Evolutionary conservation across 139 green algal genomes (phyloP).

Genomic region (Chlamydomonas sphaeroides): DNA sequence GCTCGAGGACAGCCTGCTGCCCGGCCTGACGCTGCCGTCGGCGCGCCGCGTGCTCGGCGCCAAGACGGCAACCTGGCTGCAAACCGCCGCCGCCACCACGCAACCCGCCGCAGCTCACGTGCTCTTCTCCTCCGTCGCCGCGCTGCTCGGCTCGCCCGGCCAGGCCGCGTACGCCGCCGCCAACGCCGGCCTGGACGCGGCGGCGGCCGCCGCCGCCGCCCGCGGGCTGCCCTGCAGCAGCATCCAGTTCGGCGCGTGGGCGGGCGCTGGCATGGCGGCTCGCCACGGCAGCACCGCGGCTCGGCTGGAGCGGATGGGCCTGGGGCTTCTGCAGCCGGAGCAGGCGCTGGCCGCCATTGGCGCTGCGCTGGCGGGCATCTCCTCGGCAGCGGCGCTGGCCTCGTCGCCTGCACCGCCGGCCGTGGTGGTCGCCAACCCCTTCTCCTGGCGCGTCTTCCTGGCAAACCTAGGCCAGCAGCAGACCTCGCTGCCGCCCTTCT

Average conservation of each 20-base stretch:
- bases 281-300: constrained; percentile 13
- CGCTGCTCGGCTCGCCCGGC: constrained; percentile 82
- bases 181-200: constrained; percentile 76
- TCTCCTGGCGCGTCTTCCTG: constrained; percentile 62
- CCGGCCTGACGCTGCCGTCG: background rate
- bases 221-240: constrained; percentile 34
- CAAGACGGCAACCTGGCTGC: constrained; percentile 54
- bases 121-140: constrained; percentile 85
- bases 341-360: constrained; percentile 63
- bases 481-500: background rate
- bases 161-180: constrained; percentile 85
- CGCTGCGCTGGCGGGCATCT: too few species aligned
- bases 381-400: too few species aligned
- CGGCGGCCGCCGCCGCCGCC: background rate
- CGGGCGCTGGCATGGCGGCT: constrained; percentile 40
- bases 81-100: background rate
- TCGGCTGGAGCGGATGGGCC: constrained; percentile 59
- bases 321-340: constrained; percentile 61
- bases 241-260: constrained; percentile 44
- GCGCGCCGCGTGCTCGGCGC: constrained; percentile 56
- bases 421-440: constrained; percentile 37
- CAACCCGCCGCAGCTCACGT: constrained; percentile 49
- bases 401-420: too few species aligned
- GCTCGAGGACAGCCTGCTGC: constrained; percentile 53
- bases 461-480: constrained; percentile 15